These are phyloP conservation scores for Colletotrichum orchidophilum DNA, from an alignment of 2,329 filamentous ascomycete genomes.

Conservation along the genomic window DNA sequence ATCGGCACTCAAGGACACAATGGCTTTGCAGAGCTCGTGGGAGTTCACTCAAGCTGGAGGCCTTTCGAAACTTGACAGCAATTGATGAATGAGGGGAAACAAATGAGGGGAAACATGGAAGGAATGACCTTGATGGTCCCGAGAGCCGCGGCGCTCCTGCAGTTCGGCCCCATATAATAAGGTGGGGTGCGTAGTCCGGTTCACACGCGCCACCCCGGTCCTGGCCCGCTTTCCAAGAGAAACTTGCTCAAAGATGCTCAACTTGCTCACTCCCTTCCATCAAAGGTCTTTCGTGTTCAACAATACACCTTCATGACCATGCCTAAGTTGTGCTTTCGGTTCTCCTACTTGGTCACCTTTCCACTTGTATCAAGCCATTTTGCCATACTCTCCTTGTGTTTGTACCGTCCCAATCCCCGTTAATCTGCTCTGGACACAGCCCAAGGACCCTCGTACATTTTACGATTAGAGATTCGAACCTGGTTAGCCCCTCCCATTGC, in stretches of 20 bases:
- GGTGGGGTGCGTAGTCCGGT: neutral
- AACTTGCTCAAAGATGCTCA: slow-evolving; percentile 52
- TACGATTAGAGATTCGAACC: neutral
- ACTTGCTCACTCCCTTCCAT: slow-evolving; percentile 16
- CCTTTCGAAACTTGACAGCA: too few relatives aligned
- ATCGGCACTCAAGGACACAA: neutral
- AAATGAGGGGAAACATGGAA: neutral
- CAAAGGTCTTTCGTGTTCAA: neutral
- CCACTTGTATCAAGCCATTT: neutral
- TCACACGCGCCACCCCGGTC: neutral
- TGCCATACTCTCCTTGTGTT: neutral
- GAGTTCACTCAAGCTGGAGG: too few relatives aligned
- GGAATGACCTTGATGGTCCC: slow-evolving; percentile 1
- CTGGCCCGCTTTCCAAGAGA: slow-evolving; percentile 33
- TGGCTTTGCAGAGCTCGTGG: too few relatives aligned
- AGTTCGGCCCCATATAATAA: neutral
- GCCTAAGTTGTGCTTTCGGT: neutral
- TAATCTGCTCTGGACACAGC: neutral
- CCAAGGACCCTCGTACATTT: neutral
- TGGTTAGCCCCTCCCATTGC: neutral
- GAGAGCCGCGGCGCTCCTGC: slow-evolving; percentile 17
- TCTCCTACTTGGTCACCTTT: neutral
- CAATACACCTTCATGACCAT: neutral
- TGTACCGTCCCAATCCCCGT: neutral
- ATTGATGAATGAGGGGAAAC: too few relatives aligned